These are phyloP conservation scores for Fonsecaea monophora DNA, from an alignment of 2,329 filamentous ascomycete species.

Conservation along the genomic window DNA sequence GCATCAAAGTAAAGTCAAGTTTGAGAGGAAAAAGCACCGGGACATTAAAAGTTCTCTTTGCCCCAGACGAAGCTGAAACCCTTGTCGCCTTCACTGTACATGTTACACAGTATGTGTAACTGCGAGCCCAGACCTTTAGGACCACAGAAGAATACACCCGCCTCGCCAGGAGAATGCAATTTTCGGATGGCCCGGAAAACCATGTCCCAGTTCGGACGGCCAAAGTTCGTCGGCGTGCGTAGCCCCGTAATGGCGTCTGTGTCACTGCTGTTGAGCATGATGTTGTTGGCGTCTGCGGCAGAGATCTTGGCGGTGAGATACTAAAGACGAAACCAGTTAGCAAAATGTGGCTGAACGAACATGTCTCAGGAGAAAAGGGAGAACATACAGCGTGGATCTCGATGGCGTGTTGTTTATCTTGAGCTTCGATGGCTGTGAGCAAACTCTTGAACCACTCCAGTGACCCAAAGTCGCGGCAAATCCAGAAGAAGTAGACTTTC, in stretches of 20 bases:
- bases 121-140: slow-evolving; percentile 79
- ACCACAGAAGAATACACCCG: slow-evolving; percentile 84
- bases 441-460: slow-evolving; percentile 91
- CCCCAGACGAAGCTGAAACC: slow-evolving; percentile 66
- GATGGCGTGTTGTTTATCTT: slow-evolving; percentile 82
- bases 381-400: slow-evolving; percentile 75
- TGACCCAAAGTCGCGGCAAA: slow-evolving; percentile 84
- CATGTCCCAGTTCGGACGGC: slow-evolving; percentile 87
- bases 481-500: slow-evolving; percentile 94
- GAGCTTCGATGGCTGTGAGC: slow-evolving; percentile 82
- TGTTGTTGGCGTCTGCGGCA: slow-evolving; percentile 83
- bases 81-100: slow-evolving; percentile 70
- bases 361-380: background rate
- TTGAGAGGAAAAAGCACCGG: slow-evolving; percentile 1
- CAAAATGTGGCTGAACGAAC: background rate
- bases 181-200: slow-evolving; percentile 84
- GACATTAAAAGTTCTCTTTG: slow-evolving; percentile 59
- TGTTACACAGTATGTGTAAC: slow-evolving; percentile 83
- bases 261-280: slow-evolving; percentile 84
- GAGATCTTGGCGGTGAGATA: slow-evolving; percentile 89
- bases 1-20: slow-evolving; percentile 10
- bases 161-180: slow-evolving; percentile 74
- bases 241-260: slow-evolving; percentile 85
- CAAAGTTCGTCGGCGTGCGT: slow-evolving; percentile 82
- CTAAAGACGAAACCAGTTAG: slow-evolving; percentile 41